Evolutionary conservation across 2,329 filamentous ascomycete species (phyloP).

Genomic region (Amauroascus verrucosus): DNA sequence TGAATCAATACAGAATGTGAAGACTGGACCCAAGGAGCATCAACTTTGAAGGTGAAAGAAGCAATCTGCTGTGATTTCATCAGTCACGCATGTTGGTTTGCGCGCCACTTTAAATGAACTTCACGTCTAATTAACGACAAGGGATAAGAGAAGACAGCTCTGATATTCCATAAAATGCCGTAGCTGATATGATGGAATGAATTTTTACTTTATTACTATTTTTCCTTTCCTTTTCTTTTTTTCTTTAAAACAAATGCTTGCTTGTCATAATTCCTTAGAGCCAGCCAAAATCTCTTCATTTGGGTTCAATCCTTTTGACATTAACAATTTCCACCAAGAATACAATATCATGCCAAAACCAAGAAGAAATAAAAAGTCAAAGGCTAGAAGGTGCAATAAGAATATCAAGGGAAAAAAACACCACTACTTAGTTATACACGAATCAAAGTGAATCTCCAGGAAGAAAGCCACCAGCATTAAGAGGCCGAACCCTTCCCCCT

Average conservation of each 20-base stretch:
- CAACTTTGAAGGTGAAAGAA: not conserved
- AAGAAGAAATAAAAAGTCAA: not conserved
- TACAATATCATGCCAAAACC: not conserved
- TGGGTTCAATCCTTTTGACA: not conserved
- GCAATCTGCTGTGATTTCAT: slow-evolving; percentile 1
- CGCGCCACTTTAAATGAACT: not conserved
- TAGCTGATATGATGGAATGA: no score
- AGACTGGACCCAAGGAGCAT: not conserved
- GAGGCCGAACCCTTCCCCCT: slow-evolving; percentile 33
- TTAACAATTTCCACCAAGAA: not conserved
- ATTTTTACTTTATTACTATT: not conserved
- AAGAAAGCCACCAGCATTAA: slow-evolving; percentile 16
- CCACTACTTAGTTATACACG: slow-evolving; percentile 6
- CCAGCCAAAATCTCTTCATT: not conserved
- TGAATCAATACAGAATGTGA: not conserved
- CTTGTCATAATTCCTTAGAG: not conserved
- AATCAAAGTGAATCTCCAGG: not conserved
- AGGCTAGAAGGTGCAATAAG: slow-evolving; percentile 5
- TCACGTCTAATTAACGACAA: no score
- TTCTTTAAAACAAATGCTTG: not conserved
- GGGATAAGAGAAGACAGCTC: no score
- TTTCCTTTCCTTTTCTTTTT: not conserved
- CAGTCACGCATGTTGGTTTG: not conserved
- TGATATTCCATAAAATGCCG: no score
- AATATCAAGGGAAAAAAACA: slow-evolving; percentile 1